Evolutionary conservation across 257 asterid species (phyloP).

Genomic region (Nicotiana attenuata): DNA sequence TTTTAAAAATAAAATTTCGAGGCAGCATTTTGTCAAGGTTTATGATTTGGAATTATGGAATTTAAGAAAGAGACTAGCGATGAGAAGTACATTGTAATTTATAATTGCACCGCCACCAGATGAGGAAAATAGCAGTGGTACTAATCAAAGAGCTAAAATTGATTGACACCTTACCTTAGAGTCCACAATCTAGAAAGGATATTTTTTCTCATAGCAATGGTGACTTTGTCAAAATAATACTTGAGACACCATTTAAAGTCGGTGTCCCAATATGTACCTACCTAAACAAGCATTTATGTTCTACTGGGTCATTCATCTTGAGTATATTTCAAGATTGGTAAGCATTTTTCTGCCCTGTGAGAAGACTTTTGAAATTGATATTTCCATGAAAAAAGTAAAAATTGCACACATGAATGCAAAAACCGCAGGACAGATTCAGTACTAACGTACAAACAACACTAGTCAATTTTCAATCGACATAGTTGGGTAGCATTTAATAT

Average conservation of each 20-base stretch:
- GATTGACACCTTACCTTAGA: neutral
- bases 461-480: neutral
- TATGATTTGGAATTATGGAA: neutral
- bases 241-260: slow-evolving; percentile 7
- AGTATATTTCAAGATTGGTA: neutral
- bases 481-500: slow-evolving; percentile 4
- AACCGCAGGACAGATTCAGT: neutral
- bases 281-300: neutral
- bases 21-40: neutral
- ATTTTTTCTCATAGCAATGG: neutral
- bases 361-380: neutral
- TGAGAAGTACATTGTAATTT: neutral
- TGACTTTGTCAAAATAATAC: neutral
- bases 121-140: neutral
- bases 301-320: neutral
- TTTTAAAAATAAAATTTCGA: neutral
- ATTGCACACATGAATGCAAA: neutral
- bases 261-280: slow-evolving; percentile 3
- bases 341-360: neutral
- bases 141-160: neutral
- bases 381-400: neutral
- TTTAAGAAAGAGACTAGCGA: neutral
- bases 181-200: neutral
- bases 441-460: neutral
- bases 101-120: neutral